Base-by-base conservation (phyloP, 2,329 filamentous ascomycete species). In the Colletotrichum euphorbiae region DNA sequence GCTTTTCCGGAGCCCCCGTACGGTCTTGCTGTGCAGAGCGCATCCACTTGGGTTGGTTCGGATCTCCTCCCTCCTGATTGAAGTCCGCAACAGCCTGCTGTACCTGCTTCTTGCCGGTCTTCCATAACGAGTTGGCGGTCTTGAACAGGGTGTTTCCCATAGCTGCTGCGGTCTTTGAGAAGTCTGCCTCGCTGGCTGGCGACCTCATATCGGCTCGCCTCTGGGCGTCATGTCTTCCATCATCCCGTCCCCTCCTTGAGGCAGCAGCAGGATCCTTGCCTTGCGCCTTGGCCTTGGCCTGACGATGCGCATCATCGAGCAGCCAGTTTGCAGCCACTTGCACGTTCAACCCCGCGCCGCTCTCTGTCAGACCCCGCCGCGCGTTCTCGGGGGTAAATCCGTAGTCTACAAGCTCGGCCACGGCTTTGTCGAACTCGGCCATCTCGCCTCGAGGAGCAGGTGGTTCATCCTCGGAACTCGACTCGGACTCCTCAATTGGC, bases 21-120 rank as follows among this genome's bases (percentile, higher is more conserved):
- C 78, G 80, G 2, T 84, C 82, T 13, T 56, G 50, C 62, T 83
- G 80, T 3, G 89, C 86, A 65, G 94, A 91, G 73, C 91, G 90
- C 95, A 99, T 97, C 96, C 96, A 99, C 76, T 93, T 96, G 0
- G 96, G 96, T 76, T 97, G 93, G 74, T 78, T 92, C 2, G 91
- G 85, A 75, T 97, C 94, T 28, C 84, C 83, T n/a, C 90, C 91
- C 46, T 86, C 85, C 71, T 88, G 84, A 72, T 91, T 88, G 67
- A 98, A 92, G 15, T 99, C 96, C 8, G 94, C 90, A 38, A 98
- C 92, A 4, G 93, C 95, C 78, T 96, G 93, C 74, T 97, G 93
- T 66, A 98, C 88, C 77, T 93, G 94, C 80, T 97, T 99, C 75
- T 94, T 93, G 0, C 95, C 90, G 3, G 92, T 93, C 77, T 97